Percentiles rank a stretch among this genome's conserved stretches.
phyloP scores from a whole-genome alignment of 75 land plant species.

The Selaginella tamariscina region DNA sequence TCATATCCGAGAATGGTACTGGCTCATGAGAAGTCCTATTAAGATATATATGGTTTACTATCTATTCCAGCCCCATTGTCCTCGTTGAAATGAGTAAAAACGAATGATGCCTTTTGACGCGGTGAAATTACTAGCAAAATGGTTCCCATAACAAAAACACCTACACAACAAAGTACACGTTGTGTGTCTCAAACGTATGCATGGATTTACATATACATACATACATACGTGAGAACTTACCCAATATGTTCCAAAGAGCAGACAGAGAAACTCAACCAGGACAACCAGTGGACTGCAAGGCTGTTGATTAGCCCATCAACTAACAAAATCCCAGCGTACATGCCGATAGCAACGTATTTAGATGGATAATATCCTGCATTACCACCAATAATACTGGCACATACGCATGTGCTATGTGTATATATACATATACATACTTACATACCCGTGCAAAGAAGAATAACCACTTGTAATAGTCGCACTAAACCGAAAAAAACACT shows the following conservation, averaged over 20 bases:
- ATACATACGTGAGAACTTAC: conserved; percentile 21
- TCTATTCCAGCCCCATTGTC: conserved; percentile 50
- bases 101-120: conserved; percentile 21
- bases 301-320: conserved; percentile 55
- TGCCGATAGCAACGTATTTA: conserved; percentile 46
- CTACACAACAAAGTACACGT: conserved; percentile 33
- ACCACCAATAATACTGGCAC: too few relatives aligned
- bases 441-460: conserved; percentile 77
- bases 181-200: too few relatives aligned
- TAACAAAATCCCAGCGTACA: conserved; percentile 65
- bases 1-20: conserved; percentile 81
- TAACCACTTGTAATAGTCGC: conserved; percentile 61
- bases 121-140: conserved; percentile 7
- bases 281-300: conserved; percentile 47
- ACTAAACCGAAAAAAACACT: conserved; percentile 70
- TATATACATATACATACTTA: too few relatives aligned
- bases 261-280: conserved; percentile 52
- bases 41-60: conserved; percentile 61
- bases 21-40: conserved; percentile 85
- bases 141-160: conserved; percentile 74
- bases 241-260: conserved; percentile 67
- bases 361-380: conserved; percentile 65
- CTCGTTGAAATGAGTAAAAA: conserved; percentile 74
- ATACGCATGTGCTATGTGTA: too few relatives aligned
- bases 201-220: background rate